Evolutionary conservation across 2,329 filamentous ascomycete genomes (phyloP), one percentile per base, ranked within the genome.

Genomic region (Ascomycota sp.): DNA sequence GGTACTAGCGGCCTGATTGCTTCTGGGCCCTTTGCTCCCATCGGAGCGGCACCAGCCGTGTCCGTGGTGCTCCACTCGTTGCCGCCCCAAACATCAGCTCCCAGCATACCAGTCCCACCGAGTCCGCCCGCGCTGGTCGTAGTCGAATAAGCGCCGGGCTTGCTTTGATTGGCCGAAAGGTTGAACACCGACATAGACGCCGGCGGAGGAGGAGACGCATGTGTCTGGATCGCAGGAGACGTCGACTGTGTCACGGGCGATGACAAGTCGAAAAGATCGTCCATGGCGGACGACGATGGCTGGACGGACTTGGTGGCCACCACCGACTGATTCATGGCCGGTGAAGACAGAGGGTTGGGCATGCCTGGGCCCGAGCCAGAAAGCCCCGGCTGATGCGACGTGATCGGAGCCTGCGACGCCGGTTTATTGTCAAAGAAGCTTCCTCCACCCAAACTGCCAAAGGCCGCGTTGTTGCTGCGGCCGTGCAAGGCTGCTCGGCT

Each of bases 231-330:
- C 41, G 28, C 19, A 20, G 30, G 11, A 5, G 25, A 64, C 49
- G 10, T 62, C 7, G 61, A 53, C 30, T 63, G 49, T 7, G 61
- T 43, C 4, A 57, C 50, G 5, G 69, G 53, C 1, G 67, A 55
- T 6, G 69, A 67, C 39, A 93, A 68, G 45, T 86, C 81, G 44
- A 94, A 86, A 2, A 94, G 62, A 45, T 92, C 81, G 29, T 72
- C 74, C 42, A 89, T 69, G 11, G 70, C 65, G 20, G 69, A 67
- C 8, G 64, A 61, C 2, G 63, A 48, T 10, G 62, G 42, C 30
- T 51, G 56, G 39, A 49, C 49, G 29, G 50, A 59, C 46, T 63
- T 56, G 15, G 58, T 36, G 32, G 32, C 31, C n/a, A 25, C 26
- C 20, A 35, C 31, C n/a, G 52, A 36, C 30, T 25, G 45, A 35